Evolutionary conservation across 2,329 filamentous ascomycete genomes (phyloP), one percentile per base, ranked within the genome.

Genomic region (Tolypocladium ophioglossoides): DNA sequence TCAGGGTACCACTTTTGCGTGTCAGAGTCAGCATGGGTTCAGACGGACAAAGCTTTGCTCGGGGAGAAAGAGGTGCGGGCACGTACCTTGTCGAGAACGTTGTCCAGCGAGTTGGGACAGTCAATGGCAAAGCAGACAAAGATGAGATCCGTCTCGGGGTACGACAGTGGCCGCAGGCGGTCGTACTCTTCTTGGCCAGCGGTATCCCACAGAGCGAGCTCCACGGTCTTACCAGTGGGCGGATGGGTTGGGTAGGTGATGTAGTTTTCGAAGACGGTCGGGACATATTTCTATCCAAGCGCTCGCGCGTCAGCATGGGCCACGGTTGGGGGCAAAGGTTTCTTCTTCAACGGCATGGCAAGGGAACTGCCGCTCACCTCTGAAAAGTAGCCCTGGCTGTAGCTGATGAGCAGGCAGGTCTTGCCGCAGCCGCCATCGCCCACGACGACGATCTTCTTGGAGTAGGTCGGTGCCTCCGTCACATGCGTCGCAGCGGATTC

Each of bases 61-160:
- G 22, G 41, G 20, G 40, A 12, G 22, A 11, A 5, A 30, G 20
- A 59, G 20, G 22, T 4, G 27, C 18, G 27, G 27, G 7, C 4
- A 48, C 14, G 16, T 76, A 96, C 94, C 86, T 99, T 99, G 76
- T 99, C 94, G 77, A 97, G 86, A 56, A 99, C 92, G 72, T 99
- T 99, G 69, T 99, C 94, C 52, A 99, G 79, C 8, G 92, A 97
- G 72, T 96, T 96, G 38, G 94, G 94, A 71, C 94, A 99, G 74
- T 99, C 94, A 66, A 99, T 96, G 60, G 94, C 94, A 72, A 99
- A 99, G 78, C 94, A 99, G 62, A 99, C 94, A 71, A 99, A 97
- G 56, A 99, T 85, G 37, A 99, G 80, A 71, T 99, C 94, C 14
- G 94, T 99, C 74, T 99, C 94, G 4, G 94, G 94, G 74, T 99